Percentiles rank a stretch among this genome's conserved stretches.
These are phyloP conservation scores for Cymbopogon flexuosus DNA, from an alignment of 202 grass and related monocot species.

Conservation along the genomic window DNA sequence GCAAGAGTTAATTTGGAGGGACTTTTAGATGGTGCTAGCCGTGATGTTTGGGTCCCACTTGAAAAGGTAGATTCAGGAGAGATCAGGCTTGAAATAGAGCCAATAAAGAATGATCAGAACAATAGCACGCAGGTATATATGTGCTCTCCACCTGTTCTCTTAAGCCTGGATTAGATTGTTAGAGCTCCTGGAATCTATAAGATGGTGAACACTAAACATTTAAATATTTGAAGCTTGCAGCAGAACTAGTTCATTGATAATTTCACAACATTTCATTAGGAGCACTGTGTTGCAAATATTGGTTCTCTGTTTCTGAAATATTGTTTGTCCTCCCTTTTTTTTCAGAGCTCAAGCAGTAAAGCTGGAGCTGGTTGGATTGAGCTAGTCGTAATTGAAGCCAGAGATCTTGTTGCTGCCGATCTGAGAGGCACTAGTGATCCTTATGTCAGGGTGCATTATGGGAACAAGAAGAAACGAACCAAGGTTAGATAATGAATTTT, in stretches of 20 bases:
- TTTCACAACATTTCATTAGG: not conserved
- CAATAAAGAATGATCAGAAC: slow-evolving; percentile 48
- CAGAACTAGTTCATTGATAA: not conserved
- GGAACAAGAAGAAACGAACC: slow-evolving; percentile 82
- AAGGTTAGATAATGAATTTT: slow-evolving; percentile 46
- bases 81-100: slow-evolving; percentile 71
- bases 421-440: slow-evolving; percentile 96
- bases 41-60: slow-evolving; percentile 87
- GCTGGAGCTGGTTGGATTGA: slow-evolving; percentile 65
- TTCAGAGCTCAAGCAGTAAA: slow-evolving; percentile 60
- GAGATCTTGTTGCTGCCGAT: slow-evolving; percentile 92
- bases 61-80: slow-evolving; percentile 85
- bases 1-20: slow-evolving; percentile 83
- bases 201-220: not conserved
- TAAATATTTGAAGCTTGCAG: slow-evolving; percentile 2
- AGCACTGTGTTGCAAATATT: not conserved
- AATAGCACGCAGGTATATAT: slow-evolving; percentile 45
- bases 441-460: slow-evolving; percentile 88
- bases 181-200: not conserved
- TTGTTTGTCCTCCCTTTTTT: slow-evolving; percentile 26
- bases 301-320: slow-evolving; percentile 6
- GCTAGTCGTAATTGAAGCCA: slow-evolving; percentile 76
- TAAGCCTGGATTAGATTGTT: not conserved
- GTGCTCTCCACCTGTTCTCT: not conserved
- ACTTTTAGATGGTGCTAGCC: slow-evolving; percentile 53